A percentile compares a stretch with the other conserved stretches of the same genome.
These are phyloP conservation scores for Tuber calosporum DNA, from an alignment of 495 filamentous ascomycete genomes.

Conservation along the genomic window DNA sequence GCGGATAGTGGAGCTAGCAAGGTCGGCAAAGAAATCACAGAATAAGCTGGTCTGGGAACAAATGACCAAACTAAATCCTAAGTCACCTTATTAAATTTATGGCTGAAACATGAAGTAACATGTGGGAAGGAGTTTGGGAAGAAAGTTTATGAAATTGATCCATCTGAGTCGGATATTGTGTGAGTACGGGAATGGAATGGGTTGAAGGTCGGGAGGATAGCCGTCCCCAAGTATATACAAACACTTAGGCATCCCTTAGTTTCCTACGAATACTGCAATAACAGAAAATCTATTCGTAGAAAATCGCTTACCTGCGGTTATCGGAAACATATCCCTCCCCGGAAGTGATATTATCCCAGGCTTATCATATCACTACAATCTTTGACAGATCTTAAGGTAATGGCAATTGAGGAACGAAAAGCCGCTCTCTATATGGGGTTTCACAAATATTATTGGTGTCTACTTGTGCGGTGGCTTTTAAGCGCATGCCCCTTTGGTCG, in stretches of 20 bases:
- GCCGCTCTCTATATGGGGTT: background rate
- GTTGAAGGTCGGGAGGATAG: background rate
- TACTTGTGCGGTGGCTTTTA: background rate
- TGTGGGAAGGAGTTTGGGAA: background rate
- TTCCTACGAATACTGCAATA: background rate
- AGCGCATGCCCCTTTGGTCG: background rate
- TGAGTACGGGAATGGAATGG: background rate
- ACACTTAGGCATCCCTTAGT: background rate
- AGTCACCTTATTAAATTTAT: background rate
- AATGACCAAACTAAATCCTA: background rate
- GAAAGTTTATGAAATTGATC: background rate
- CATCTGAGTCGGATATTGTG: background rate
- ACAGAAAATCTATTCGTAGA: background rate
- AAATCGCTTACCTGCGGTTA: background rate
- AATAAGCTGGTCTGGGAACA: background rate
- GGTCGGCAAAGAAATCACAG: background rate
- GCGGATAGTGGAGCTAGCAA: background rate
- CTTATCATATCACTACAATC: background rate
- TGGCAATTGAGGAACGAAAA: background rate
- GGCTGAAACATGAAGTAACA: background rate
- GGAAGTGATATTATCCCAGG: background rate
- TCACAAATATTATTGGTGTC: background rate
- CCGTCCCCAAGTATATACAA: background rate
- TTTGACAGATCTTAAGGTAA: background rate
- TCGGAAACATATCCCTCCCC: background rate